These are phyloP conservation scores for Leishmania major DNA, from an alignment of 208 protist species.

Conservation along the genomic window DNA sequence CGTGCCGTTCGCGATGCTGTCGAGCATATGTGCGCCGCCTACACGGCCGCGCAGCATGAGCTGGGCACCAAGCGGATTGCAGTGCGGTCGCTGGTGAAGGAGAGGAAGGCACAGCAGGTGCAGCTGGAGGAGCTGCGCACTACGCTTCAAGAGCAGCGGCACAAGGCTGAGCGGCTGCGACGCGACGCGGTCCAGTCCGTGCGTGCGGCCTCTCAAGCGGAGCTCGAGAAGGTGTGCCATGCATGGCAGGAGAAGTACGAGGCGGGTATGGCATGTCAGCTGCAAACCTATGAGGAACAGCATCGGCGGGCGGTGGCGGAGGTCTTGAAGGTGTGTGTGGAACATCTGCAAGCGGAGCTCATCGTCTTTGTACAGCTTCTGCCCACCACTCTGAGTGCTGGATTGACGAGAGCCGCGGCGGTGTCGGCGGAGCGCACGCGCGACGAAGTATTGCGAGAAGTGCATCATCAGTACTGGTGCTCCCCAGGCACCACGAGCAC, in stretches of 20 bases:
- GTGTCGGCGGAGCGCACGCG: constrained; percentile 8
- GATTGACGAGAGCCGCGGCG: not conserved
- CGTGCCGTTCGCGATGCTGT: constrained; percentile 10
- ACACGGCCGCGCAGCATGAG: not conserved
- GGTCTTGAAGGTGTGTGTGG: constrained; percentile 8
- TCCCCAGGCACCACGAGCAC: not conserved
- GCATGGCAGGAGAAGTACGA: constrained; percentile 4
- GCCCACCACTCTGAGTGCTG: constrained; percentile 8
- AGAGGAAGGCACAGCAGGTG: constrained; percentile 28
- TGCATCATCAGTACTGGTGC: constrained; percentile 1
- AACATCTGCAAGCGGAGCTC: constrained; percentile 14
- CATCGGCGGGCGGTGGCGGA: constrained; percentile 11
- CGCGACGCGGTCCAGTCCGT: constrained; percentile 1
- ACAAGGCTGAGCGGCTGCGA: constrained; percentile 12
- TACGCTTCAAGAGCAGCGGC: constrained; percentile 19
- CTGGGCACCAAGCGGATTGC: constrained; percentile 20
- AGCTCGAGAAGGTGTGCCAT: constrained; percentile 6
- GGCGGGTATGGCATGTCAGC: not conserved
- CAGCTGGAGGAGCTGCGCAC: constrained; percentile 8
- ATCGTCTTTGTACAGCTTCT: constrained; percentile 14
- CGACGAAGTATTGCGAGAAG: constrained; percentile 11
- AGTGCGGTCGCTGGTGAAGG: constrained; percentile 23
- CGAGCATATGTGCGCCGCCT: constrained; percentile 3
- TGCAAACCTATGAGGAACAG: not conserved
- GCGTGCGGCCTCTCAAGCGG: constrained; percentile 14